Percentiles rank a stretch among this genome's conserved stretches.
These are phyloP conservation scores for Cicer pinnatifidum DNA, from an alignment of 306 rosid genomes.

Conservation along the genomic window DNA sequence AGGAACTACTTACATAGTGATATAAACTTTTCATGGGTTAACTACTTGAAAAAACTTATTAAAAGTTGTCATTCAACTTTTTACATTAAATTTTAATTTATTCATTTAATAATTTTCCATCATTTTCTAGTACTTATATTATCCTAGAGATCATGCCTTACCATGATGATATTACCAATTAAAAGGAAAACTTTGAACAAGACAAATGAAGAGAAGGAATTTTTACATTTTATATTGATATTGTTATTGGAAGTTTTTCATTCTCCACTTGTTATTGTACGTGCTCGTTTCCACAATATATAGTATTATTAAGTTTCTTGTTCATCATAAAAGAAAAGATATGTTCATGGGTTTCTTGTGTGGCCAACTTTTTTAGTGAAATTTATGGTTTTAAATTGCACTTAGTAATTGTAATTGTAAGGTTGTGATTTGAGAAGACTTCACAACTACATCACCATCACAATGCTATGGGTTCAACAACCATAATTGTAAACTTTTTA, in stretches of 20 bases:
- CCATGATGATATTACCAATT: constrained; percentile 24
- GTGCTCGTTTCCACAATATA: background rate
- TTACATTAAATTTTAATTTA: background rate
- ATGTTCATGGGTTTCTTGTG: background rate
- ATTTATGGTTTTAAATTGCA: constrained; percentile 5
- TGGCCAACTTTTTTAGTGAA: background rate
- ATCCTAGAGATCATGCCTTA: background rate
- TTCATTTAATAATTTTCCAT: background rate
- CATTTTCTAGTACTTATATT: constrained; percentile 7
- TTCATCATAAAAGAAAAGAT: constrained; percentile 6
- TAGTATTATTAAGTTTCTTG: constrained; percentile 3
- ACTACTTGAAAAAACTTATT: background rate
- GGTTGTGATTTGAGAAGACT: background rate
- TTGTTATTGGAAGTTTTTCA: constrained; percentile 19
- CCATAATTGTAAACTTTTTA: background rate
- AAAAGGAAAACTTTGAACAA: constrained; percentile 34
- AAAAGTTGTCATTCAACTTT: constrained; percentile 14
- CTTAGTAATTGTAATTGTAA: background rate
- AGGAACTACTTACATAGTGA: constrained; percentile 27
- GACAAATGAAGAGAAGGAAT: constrained; percentile 29
- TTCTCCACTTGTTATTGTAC: constrained; percentile 31
- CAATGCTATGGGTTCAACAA: background rate
- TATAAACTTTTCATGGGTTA: background rate
- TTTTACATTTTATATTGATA: constrained; percentile 18
- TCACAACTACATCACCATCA: background rate